Evolutionary conservation across 2,329 filamentous ascomycete genomes (phyloP), one percentile per base, ranked within the genome.

Genomic region (Penicillium sp.): DNA sequence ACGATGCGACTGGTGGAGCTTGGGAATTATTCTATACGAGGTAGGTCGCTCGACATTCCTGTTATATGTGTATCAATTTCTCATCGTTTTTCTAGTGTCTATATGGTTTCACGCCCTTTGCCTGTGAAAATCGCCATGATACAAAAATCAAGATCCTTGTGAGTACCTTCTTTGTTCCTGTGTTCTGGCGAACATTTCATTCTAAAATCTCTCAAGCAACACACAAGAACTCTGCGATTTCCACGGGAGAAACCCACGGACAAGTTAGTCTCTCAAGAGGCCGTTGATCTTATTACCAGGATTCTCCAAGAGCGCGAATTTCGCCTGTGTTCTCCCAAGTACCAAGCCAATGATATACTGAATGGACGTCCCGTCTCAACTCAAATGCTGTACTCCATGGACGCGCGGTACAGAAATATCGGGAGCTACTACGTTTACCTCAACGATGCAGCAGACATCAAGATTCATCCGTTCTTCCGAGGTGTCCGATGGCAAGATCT

Each of bases 1-100:
- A 31, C 84, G 93, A 69, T 97, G 93, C 76, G 93, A 97, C 76
- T 97, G 85, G 91, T 97, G 90, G 93, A 97, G 93, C 76, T 85
- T 97, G 66, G 93, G 92, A 53, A 87, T 97, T 70, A 97, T 97
- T 70, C 77, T 97, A 56, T 97, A 91, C 69, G 93, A 97, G 75
- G 84, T 84, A 67, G 54, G 71, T 38, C 8, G 10, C 50, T 19
- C 35, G 33, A 8, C 2, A 43, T 40, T 5, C 3, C 5, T 2
- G 1, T 23, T 13, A 23, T 29, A 12, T 10, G 17, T 35, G 33
- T 31, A 25, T 43, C 38, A 35, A 37, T 9, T 9, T 29, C 54
- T 63, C 49, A 63, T 42, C 27, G 47, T 12, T 7, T 37, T 13
- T 40, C n/a, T 43, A 86, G 82, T 97, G 93, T 69, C 80, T 97